Percentiles rank a stretch among this genome's conserved stretches.
These are phyloP conservation scores for Trichoderma koningiopsis DNA, from an alignment of 2,329 filamentous ascomycete species.

Conservation along the genomic window DNA sequence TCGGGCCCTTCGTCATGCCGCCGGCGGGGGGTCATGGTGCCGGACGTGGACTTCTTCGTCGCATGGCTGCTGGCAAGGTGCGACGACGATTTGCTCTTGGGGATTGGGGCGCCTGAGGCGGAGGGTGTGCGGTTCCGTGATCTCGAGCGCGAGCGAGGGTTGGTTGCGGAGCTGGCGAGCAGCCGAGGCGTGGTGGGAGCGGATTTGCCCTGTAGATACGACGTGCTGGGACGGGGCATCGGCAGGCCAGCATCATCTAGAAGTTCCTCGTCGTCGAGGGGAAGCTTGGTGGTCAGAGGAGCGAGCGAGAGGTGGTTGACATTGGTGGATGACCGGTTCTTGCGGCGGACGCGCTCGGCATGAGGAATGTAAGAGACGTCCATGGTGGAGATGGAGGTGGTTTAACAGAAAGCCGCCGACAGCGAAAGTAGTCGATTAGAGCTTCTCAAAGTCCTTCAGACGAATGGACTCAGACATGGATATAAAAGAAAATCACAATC, in stretches of 20 bases:
- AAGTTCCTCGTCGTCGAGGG: constrained; percentile 57
- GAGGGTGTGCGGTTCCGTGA: constrained; percentile 48
- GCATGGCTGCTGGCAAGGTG: constrained; percentile 46
- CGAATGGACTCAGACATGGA: background rate
- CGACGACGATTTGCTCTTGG: constrained; percentile 66
- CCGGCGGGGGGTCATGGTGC: constrained; percentile 41
- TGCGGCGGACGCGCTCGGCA: constrained; percentile 57
- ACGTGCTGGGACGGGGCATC: constrained; percentile 40
- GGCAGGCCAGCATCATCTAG: constrained; percentile 42
- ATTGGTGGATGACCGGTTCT: constrained; percentile 61
- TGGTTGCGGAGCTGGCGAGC: constrained; percentile 58
- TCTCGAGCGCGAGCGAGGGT: constrained; percentile 47
- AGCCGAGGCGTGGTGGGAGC: constrained; percentile 66
- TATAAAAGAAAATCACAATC: background rate
- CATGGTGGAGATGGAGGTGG: constrained; percentile 40
- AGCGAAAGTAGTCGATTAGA: background rate
- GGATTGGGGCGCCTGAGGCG: constrained; percentile 42
- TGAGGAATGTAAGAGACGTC: constrained; percentile 64
- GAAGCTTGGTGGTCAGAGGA: constrained; percentile 64
- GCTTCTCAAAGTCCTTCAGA: background rate
- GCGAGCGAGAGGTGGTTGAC: constrained; percentile 63
- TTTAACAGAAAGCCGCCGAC: background rate
- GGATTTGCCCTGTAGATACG: constrained; percentile 64
- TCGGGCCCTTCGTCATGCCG: constrained; percentile 49
- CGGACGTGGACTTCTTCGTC: constrained; percentile 32